Base-by-base conservation (phyloP, 805 yeast species). In the Barnettozyma pratensis region DNA sequence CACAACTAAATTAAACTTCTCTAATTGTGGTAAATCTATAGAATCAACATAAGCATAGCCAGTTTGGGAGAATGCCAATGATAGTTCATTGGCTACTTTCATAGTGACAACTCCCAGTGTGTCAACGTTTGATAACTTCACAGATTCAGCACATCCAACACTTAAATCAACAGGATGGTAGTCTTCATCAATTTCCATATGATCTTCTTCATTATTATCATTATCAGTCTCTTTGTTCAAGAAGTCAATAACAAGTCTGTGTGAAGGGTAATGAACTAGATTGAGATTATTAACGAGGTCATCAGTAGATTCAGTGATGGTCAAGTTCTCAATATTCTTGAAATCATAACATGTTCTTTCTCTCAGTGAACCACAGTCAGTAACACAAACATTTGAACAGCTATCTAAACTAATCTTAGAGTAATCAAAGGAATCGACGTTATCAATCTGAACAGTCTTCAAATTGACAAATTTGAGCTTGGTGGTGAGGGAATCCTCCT, bases 381-480 rank as follows among this genome's bases (percentile, higher is more conserved):
- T 27, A 4, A 47, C 4, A 1, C 7, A 14, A 4, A 42, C 14
- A 11, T 14, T 14, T 6, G 9, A 6, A 10, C 28, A 6, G 8
- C 19, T 8, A 4, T 39, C 19, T 6, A 31, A 39, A 11, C 32
- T 29, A 4, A 42, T 14, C 28, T 29, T 10, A 5, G 44, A 27
- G n/a, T 42, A 42, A 26, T 47, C 43, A 7, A 47, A 37, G 4
- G 14, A 3, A 12, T 10, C 4, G 32, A 38, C 6, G 3, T 9
- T n/a, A 1, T 39, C 37, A 6, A 47, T 12, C 25, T 39, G 31
- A 4, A 47, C 25, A 7, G n/a, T 19, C 12, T 28, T 34, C 4
- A 42, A 6, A 25, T 42, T 39, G 6, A 39, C 5, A 10, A 42
- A 47, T 11, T 35, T 37, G 32, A 47, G 42, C 26, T 42, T 47